Base-by-base conservation (phyloP, 345 rosid species). In the Atalantia buxifolia region DNA sequence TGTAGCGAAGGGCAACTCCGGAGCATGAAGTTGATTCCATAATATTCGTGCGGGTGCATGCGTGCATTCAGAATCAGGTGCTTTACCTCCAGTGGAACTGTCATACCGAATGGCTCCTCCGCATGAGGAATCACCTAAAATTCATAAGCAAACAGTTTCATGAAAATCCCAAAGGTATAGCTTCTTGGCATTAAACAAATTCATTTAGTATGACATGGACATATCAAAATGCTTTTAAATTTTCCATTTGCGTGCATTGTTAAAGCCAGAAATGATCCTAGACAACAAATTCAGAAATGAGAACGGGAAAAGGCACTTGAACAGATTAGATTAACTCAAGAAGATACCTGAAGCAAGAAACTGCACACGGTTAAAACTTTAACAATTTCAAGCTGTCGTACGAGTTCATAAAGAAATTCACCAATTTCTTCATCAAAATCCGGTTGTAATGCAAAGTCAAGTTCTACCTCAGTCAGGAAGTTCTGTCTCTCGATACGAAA, bases 1-100 rank as follows among this genome's bases (percentile, higher is more conserved):
- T 85, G 77, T 2, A 89, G 55, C 1, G 12, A 1, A 2, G 77
- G 87, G n/a, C 84, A 86, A n/a, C 88, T 85, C 1, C 66, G 25
- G 0, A 87, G 71, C 79, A 91, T 78, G 68, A 89, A 76, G 13
- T 57, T 79, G 18, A 88, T 80, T 6, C 92, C 94, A 21, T 53
- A 63, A 6, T 78, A 84, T 69, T 86, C 91, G 25, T 79, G 69
- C 0, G 7, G 12, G 12, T 81, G 85, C 84, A 86, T 0, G 24
- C 75, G 73, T 1, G 85, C 76, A 31, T 84, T 86, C 75, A 91
- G 2, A 14, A 76, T 86, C 50, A 89, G 68, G 78, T 83, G 85
- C 21, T 76, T 35, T 19, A 81, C 84, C 8, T 83, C 7, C 45
- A 86, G 6, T 0, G 80, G 76, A 22, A n/a, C 8, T 42, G 71